Evolutionary conservation across 306 rosid species (phyloP), one percentile per base, ranked within the genome.

Genomic region (Erythrophleum fordii): DNA sequence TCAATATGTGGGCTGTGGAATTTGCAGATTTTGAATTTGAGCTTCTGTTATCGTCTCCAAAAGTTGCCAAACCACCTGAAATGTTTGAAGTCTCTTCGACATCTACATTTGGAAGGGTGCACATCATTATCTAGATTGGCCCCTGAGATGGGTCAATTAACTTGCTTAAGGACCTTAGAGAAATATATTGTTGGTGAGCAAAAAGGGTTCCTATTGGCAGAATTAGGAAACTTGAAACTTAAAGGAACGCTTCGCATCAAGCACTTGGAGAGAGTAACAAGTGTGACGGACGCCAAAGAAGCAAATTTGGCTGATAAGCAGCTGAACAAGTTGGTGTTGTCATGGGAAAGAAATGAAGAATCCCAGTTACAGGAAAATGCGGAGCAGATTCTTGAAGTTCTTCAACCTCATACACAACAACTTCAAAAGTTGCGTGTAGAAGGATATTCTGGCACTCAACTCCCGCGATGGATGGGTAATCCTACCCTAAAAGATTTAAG

Each of bases 331-430:
- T 80, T 84, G 52, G 0, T 0, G 8, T 55, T 84, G 72, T 70
- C 72, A 22, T 80, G 84, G 84, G 51, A 3, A 3, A 41, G 1
- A 31, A 13, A 22, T 14, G 71, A 75, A 29, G 82, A 69, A 13
- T 48, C 48, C 0, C 12, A 37, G 7, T 10, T 0, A 42, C 31
- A 44, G 22, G 75, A 75, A 70, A 51, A 61, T 51, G 81, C 0
- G 8, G 84, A 75, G 65, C 12, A 69, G 1, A 42, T 84, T 72
- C 62, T 84, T 20, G 65, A 84, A 69, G 55, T 6, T 17, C 87
- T 84, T 52, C 60, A 67, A 51, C 87, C 84, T 10, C 2, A 69
- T 56, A 8, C 10, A 2, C 52, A 58, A 6, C 60, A 68, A 3
- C 83, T 79, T 25, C 13, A 67, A 12, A 28, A 0, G 2, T 29